Percentiles rank a stretch among this genome's conserved stretches.
Evolutionary conservation across 306 rosid genomes (phyloP).

Genomic region (Pyrus bretschneideri): DNA sequence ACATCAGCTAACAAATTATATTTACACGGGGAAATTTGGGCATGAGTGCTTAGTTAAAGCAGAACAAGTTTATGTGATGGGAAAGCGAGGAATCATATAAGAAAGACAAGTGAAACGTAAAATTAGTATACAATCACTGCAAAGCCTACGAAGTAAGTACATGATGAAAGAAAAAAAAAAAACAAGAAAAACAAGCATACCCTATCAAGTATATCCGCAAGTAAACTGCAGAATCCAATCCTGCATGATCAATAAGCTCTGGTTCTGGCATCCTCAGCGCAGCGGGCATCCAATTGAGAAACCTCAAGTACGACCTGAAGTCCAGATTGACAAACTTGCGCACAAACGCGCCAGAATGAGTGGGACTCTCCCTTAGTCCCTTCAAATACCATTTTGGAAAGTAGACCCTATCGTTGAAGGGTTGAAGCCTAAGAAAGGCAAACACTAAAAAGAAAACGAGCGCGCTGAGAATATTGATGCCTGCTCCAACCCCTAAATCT

Average conservation of each 20-base stretch:
- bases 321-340: constrained; percentile 80
- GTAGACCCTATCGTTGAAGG: constrained; percentile 89
- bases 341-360: constrained; percentile 58
- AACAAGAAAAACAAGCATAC: constrained; percentile 31
- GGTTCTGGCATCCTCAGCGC: constrained; percentile 94
- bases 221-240: constrained; percentile 92
- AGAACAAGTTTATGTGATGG: neutral
- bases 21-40: neutral
- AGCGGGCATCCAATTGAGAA: constrained; percentile 89
- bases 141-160: neutral
- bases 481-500: constrained; percentile 78
- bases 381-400: constrained; percentile 93
- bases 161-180: neutral
- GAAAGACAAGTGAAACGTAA: neutral
- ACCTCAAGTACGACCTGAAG: constrained; percentile 62
- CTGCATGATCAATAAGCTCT: constrained; percentile 96
- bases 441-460: constrained; percentile 65
- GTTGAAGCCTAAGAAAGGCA: constrained; percentile 92
- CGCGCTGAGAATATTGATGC: constrained; percentile 66
- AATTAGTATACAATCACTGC: neutral
- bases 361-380: constrained; percentile 76
- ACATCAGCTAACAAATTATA: neutral
- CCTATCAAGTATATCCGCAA: constrained; percentile 89
- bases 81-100: neutral
- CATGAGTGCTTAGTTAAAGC: neutral